Evolutionary conservation across 2,329 filamentous ascomycete species (phyloP), one percentile per base, ranked within the genome.

Genomic region (Pseudocercospora fuligena): DNA sequence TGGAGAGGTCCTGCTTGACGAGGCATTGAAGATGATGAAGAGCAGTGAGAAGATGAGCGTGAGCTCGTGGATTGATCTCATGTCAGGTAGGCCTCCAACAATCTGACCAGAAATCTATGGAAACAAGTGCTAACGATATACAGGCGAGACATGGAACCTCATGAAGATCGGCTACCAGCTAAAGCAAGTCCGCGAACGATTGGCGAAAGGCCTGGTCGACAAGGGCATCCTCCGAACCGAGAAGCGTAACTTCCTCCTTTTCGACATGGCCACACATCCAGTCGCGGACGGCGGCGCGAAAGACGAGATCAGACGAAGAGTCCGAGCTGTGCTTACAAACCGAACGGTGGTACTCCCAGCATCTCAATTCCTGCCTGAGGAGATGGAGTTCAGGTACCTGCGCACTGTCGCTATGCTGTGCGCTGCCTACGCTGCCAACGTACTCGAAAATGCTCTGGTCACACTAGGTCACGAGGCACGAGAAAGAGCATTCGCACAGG

Each of bases 101-200:
- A 61, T 25, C 9, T 6, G 3, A 36, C 12, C 16, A 54, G 12
- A 21, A 19, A 12, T 46, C 23, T 2, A 16, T 19, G 33, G 53
- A 60, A 16, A 23, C 27, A n/a, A 19, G n/a, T 64, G 53, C 63
- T 70, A 61, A 68, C 25, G n/a, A 9, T 25, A 43, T 61, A 66
- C 77, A 98, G 94, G 95, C 79, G 95, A 99, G 82, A 99, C 95
- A 63, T 99, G 95, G 95, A 99, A 99, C 79, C 84, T 99, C 72
- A 98, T 99, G 95, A 99, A 99, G 86, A 99, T 99, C 75, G 95
- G 95, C 79, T 99, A 99, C 82, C 95, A 99, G 84, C 87, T 99
- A 74, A 99, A 99, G 84, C 95, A 99, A 86, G 95, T 99, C 66
- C 93, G 95, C 78, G 95, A 99, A 84, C 92, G 95, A 65, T 87